These are phyloP conservation scores for Kokia cookei DNA, from an alignment of 441 rosid species.

Conservation along the genomic window DNA sequence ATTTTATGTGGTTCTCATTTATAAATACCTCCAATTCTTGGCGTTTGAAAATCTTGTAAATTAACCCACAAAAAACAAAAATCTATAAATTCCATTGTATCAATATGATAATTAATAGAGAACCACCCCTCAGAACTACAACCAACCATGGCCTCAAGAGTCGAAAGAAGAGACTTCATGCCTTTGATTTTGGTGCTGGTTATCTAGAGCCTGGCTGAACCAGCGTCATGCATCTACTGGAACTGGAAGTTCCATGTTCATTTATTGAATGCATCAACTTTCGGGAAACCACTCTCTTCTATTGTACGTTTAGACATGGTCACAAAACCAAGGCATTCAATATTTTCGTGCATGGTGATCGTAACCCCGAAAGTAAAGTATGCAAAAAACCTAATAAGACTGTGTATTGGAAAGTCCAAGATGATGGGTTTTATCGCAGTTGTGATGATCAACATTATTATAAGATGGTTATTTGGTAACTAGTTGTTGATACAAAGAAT, in stretches of 20 bases:
- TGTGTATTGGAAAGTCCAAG: background rate
- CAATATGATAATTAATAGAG: background rate
- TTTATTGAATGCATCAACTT: background rate
- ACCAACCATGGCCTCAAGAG: background rate
- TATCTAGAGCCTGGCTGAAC: background rate
- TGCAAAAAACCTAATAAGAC: background rate
- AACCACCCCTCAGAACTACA: background rate
- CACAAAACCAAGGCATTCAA: background rate
- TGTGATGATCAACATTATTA: background rate
- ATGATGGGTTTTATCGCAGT: background rate
- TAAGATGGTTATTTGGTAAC: background rate
- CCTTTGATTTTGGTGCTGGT: background rate
- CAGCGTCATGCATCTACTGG: background rate
- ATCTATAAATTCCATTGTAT: too few species aligned
- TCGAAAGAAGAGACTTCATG: background rate
- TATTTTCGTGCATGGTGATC: background rate
- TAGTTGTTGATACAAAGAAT: too few species aligned
- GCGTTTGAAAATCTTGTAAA: background rate
- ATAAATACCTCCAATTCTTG: too few species aligned
- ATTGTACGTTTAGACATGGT: background rate
- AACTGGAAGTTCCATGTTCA: background rate
- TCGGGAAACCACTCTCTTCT: background rate
- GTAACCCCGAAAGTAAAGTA: background rate
- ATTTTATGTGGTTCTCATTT: too few species aligned
- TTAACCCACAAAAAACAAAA: too few species aligned